Conservation (phyloP, 106 monocot genomes). For the Platanthera zijinensis region DNA sequence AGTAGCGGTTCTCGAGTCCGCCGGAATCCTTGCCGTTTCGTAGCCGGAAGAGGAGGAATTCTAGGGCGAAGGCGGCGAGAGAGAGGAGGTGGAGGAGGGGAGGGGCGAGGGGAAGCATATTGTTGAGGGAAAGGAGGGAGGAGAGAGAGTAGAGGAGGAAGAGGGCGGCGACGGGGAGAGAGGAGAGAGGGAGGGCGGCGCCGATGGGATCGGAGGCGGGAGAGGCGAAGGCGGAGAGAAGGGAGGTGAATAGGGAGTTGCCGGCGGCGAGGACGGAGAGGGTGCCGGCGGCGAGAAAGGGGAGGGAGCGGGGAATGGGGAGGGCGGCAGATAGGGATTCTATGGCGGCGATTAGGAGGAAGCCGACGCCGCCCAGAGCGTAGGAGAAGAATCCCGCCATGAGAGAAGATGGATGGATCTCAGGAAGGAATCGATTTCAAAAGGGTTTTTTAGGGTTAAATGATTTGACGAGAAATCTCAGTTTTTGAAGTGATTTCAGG, state of each 20-base stretch:
- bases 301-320: conserved; percentile 4
- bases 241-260: not conserved
- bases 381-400: conserved; percentile 17
- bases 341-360: conserved; percentile 12
- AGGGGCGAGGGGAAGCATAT: conserved; percentile 36
- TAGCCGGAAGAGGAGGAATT: conserved; percentile 48
- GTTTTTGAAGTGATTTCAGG: no score
- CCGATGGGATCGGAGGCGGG: conserved; percentile 1
- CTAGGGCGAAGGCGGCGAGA: conserved; percentile 38
- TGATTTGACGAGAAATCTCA: no score
- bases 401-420: not conserved
- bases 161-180: conserved; percentile 22
- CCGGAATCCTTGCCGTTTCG: conserved; percentile 28
- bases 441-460: no score
- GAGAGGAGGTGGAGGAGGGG: conserved; percentile 46
- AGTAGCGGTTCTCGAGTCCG: conserved; percentile 72
- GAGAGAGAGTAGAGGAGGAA: conserved; percentile 15
- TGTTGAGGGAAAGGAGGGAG: conserved; percentile 18
- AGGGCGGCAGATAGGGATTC: conserved; percentile 10
- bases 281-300: not conserved
- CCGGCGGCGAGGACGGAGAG: conserved; percentile 7
- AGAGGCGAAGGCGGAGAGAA: not conserved
- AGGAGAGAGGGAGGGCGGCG: conserved; percentile 18
- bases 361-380: conserved; percentile 9
- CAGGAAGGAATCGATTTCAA: not conserved